phyloP scores from a whole-genome alignment of 805 yeast species.

The Suhomyces vadensis region DNA sequence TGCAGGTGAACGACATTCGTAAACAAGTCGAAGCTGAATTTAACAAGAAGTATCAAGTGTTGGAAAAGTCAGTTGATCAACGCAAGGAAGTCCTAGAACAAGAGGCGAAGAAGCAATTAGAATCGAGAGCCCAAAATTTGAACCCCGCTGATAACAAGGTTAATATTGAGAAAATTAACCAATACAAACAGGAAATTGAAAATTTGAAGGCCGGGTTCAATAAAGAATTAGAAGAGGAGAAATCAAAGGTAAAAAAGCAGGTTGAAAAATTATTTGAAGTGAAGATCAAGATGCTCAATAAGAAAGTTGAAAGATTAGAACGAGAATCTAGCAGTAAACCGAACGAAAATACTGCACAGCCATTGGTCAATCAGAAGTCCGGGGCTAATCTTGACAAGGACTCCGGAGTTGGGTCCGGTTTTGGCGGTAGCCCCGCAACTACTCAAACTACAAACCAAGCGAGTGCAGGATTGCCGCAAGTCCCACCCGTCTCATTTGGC shows the following conservation, averaged over 20 bases:
- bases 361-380: neutral
- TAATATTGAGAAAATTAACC: too few species aligned
- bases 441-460: neutral
- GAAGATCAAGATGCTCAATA: conserved; percentile 54
- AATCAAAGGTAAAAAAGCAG: conserved; percentile 47
- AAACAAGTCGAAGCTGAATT: conserved; percentile 28
- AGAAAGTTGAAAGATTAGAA: conserved; percentile 54
- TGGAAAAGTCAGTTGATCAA: conserved; percentile 19
- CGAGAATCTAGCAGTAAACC: conserved; percentile 1
- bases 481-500: neutral
- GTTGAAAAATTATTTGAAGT: conserved; percentile 60
- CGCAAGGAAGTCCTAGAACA: conserved; percentile 38
- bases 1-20: conserved; percentile 20
- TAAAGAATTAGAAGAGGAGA: conserved; percentile 21
- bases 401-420: neutral
- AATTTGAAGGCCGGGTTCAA: conserved; percentile 20
- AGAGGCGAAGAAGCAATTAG: conserved; percentile 28
- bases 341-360: neutral
- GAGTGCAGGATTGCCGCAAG: neutral
- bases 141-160: too few species aligned
- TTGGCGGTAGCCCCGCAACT: neutral
- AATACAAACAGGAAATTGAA: conserved; percentile 16
- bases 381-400: neutral
- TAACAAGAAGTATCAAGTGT: conserved; percentile 18
- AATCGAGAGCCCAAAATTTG: too few species aligned